Evolutionary conservation across 164 flowering plant species (phyloP).

Genomic region (Euptelea pleiosperma): DNA sequence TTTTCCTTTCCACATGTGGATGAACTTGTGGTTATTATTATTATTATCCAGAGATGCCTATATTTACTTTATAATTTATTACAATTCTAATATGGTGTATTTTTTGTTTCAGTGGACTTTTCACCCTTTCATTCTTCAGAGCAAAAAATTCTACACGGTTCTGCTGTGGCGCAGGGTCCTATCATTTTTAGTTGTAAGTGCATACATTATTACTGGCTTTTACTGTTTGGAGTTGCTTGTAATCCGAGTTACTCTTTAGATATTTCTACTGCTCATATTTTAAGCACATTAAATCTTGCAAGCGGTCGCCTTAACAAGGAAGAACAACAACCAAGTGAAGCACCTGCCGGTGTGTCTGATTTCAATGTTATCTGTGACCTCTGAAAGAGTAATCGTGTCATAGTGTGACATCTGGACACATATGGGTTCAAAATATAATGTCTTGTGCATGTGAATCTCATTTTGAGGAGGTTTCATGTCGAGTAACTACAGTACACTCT

Average conservation of each 20-base stretch:
- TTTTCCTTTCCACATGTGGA: background rate
- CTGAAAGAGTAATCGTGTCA: too few species aligned
- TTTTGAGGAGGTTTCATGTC: too few species aligned
- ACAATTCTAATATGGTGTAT: conserved; percentile 5
- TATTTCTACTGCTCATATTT: background rate
- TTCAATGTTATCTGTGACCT: background rate
- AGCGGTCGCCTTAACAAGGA: background rate
- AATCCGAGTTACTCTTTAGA: too few species aligned
- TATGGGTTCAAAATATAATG: too few species aligned
- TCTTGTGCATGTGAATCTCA: too few species aligned
- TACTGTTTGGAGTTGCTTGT: too few species aligned
- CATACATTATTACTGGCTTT: too few species aligned
- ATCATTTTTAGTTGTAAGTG: conserved; percentile 92
- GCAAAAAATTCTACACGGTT: conserved; percentile 92
- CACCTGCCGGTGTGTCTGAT: background rate
- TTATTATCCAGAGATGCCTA: too few species aligned
- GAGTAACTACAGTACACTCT: too few species aligned
- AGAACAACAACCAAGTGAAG: background rate
- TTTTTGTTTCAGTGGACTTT: conserved; percentile 90
- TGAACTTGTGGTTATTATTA: background rate
- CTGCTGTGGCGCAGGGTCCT: conserved; percentile 95
- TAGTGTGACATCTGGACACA: too few species aligned
- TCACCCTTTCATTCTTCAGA: conserved; percentile 88
- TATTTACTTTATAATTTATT: too few species aligned
- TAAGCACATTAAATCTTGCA: background rate